Percentiles rank a stretch among this genome's conserved stretches.
These are phyloP conservation scores for Claviceps paspali DNA, from an alignment of 2,329 filamentous ascomycete species.

Conservation along the genomic window DNA sequence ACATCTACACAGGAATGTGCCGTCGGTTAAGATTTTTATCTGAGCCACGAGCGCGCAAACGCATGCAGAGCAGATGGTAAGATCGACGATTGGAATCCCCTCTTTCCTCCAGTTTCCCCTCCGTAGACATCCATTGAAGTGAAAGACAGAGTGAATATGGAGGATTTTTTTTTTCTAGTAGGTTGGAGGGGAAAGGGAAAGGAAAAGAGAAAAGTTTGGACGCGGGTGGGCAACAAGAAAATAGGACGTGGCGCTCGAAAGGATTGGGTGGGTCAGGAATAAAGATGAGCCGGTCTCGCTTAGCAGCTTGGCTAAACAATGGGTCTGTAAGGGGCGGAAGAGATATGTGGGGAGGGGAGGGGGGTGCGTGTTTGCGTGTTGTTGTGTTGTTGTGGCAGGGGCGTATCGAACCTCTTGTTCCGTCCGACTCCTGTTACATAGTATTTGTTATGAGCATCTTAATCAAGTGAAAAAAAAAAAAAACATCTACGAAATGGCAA, in stretches of 20 bases:
- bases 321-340: too few relatives aligned
- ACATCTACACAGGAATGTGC: conserved; percentile 12
- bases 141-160: conserved; percentile 57
- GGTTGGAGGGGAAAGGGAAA: conserved; percentile 20
- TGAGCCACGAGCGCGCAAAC: conserved; percentile 17
- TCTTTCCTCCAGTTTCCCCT: conserved; percentile 64
- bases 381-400: too few relatives aligned
- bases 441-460: too few relatives aligned
- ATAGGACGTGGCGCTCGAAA: neutral
- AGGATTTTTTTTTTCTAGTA: conserved; percentile 33
- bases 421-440: too few relatives aligned
- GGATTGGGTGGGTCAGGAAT: conserved; percentile 10
- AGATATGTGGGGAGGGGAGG: too few relatives aligned
- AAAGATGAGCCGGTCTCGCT: conserved; percentile 11
- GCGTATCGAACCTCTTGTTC: too few relatives aligned
- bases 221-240: neutral
- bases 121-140: conserved; percentile 37
- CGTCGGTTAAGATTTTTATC: conserved; percentile 20
- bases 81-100: conserved; percentile 24
- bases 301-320: neutral
- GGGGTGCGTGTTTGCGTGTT: too few relatives aligned
- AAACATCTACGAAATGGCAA: neutral
- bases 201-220: conserved; percentile 6
- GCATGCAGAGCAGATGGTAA: conserved; percentile 32
- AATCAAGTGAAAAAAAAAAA: too few relatives aligned